These are phyloP conservation scores for Dioszegia aurantiaca DNA, from an alignment of 768 basidiomycete species.

Conservation along the genomic window DNA sequence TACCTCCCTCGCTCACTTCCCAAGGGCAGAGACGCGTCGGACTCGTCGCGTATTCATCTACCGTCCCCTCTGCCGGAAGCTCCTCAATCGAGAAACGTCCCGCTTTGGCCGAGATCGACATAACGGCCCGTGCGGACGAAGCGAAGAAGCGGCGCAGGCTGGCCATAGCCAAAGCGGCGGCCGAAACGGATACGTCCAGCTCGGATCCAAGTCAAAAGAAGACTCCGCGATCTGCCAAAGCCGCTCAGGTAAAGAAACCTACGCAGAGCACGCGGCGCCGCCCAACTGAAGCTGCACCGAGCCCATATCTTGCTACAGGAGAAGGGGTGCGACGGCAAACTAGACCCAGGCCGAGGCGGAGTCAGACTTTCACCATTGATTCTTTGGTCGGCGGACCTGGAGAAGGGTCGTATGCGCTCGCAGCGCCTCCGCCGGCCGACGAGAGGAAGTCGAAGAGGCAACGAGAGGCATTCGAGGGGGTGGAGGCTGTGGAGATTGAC, in stretches of 20 bases:
- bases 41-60: conserved; percentile 7
- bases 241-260: background rate
- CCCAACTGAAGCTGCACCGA: background rate
- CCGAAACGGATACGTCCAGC: background rate
- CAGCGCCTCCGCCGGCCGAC: conserved; percentile 12
- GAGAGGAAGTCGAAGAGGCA: conserved; percentile 27
- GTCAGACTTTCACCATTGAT: conserved; percentile 4
- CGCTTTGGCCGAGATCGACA: conserved; percentile 1
- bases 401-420: conserved; percentile 24
- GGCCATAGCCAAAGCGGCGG: background rate
- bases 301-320: background rate
- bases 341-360: background rate
- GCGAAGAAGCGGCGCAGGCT: background rate
- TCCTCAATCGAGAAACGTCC: background rate
- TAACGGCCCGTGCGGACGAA: background rate
- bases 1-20: background rate
- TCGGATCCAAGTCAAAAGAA: background rate
- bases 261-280: background rate
- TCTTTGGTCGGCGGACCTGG: conserved; percentile 15
- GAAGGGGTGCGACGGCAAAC: background rate
- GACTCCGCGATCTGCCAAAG: background rate
- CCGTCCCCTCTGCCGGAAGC: conserved; percentile 9
- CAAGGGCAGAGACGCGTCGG: conserved; percentile 6
- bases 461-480: conserved; percentile 23
- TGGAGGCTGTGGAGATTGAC: conserved; percentile 17